Conservation (phyloP, 2,329 filamentous ascomycete genomes). For the Truncatella angustata region DNA sequence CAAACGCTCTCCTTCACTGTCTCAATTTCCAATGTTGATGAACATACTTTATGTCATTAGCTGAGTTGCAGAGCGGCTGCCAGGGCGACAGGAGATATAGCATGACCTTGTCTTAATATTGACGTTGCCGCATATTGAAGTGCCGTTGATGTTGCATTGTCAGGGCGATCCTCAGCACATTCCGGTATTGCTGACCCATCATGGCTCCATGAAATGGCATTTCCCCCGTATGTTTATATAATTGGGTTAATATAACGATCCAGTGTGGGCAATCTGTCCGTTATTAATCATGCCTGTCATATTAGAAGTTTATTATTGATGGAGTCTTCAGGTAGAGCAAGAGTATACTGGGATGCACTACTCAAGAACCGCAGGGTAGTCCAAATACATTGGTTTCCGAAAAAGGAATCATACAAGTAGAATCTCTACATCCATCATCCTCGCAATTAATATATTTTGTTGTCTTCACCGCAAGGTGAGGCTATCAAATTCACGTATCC, state of each 20-base stretch:
- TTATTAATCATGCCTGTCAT: constrained; percentile 1
- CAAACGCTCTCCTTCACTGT: no score
- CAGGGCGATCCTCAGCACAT: constrained; percentile 1
- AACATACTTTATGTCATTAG: not conserved
- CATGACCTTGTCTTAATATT: constrained; percentile 7
- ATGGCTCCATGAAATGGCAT: not conserved
- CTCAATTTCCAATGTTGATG: no score
- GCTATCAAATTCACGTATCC: not conserved
- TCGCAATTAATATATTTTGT: not conserved
- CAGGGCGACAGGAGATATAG: constrained; percentile 5
- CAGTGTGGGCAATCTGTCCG: constrained; percentile 6
- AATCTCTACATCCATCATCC: not conserved
- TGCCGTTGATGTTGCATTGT: constrained; percentile 6
- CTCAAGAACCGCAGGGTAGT: no score
- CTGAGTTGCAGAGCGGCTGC: constrained; percentile 7
- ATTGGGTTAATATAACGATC: constrained; percentile 1
- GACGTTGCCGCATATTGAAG: constrained; percentile 3
- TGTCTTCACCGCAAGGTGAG: not conserved
- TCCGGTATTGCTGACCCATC: not conserved
- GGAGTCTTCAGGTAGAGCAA: constrained; percentile 6
- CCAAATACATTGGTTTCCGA: no score
- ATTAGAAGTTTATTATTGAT: constrained; percentile 5
- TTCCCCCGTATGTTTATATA: not conserved
- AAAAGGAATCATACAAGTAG: not conserved
- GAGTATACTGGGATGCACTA: constrained; percentile 3